phyloP scores from a whole-genome alignment of 805 yeast genomes.

The Sugiyamaella lignohabitans region DNA sequence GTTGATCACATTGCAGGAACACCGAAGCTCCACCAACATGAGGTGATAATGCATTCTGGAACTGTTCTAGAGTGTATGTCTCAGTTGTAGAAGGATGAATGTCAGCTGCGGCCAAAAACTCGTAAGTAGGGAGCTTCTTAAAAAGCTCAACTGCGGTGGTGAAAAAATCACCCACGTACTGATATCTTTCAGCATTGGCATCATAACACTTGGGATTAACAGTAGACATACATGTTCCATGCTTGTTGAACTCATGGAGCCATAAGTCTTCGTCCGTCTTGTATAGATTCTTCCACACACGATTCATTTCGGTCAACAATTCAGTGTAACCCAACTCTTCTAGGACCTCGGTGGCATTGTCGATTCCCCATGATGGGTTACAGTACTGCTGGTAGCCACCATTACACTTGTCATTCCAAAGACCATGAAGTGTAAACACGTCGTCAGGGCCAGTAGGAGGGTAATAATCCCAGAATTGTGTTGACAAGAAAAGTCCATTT shows the following conservation, averaged over 20 bases:
- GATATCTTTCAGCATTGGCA: constrained; percentile 23
- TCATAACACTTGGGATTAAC: constrained; percentile 64
- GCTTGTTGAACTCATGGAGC: constrained; percentile 91
- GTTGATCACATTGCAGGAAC: constrained; percentile 50
- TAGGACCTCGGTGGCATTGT: constrained; percentile 43
- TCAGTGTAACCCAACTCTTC: constrained; percentile 37
- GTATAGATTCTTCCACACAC: constrained; percentile 66
- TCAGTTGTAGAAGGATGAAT: constrained; percentile 56
- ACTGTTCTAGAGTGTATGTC: constrained; percentile 48
- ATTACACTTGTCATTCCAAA: constrained; percentile 86
- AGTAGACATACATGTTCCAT: constrained; percentile 87
- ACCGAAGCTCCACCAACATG: constrained; percentile 46
- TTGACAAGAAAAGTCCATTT: constrained; percentile 74
- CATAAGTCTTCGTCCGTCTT: constrained; percentile 67
- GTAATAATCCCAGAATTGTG: constrained; percentile 89
- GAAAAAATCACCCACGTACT: constrained; percentile 63
- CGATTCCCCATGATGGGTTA: constrained; percentile 50
- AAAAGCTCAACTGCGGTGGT: constrained; percentile 53
- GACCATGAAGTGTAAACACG: constrained; percentile 73
- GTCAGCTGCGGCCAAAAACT: constrained; percentile 60
- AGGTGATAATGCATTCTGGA: constrained; percentile 31
- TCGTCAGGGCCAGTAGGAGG: constrained; percentile 69
- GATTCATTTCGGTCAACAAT: constrained; percentile 50
- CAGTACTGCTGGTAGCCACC: constrained; percentile 81
- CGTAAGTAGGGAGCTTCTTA: constrained; percentile 56